phyloP scores from a whole-genome alignment of 2,329 filamentous ascomycete genomes.

The Cladosporium sp. region DNA sequence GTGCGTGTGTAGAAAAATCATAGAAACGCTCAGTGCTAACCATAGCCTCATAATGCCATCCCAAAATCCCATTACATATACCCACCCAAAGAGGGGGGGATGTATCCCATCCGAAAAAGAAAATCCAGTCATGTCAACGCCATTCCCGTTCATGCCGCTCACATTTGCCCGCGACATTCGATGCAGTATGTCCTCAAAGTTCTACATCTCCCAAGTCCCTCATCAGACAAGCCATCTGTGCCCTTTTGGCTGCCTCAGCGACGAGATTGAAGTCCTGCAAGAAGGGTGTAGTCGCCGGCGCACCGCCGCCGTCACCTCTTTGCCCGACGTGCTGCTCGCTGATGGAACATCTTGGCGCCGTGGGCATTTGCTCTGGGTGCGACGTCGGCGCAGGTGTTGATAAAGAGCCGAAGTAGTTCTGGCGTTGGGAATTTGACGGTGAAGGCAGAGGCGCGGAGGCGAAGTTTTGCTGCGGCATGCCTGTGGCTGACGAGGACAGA shows the following conservation, averaged over 20 bases:
- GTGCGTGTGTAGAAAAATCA: not conserved
- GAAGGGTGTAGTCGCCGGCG: conserved; percentile 55
- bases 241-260: conserved; percentile 88
- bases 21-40: not conserved
- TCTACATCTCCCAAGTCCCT: conserved; percentile 76
- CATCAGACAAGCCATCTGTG: conserved; percentile 84
- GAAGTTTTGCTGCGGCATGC: conserved; percentile 29
- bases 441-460: conserved; percentile 33
- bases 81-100: not conserved
- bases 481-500: conserved; percentile 14
- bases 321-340: conserved; percentile 25
- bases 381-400: conserved; percentile 24
- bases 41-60: conserved; percentile 2
- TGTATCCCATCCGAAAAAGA: no score
- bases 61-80: not conserved
- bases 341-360: not conserved
- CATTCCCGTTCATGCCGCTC: not conserved
- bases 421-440: conserved; percentile 28
- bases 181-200: conserved; percentile 17
- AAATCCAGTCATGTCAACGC: not conserved
- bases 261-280: conserved; percentile 80
- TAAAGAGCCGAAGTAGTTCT: conserved; percentile 32
- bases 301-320: conserved; percentile 27
- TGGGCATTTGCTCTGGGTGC: conserved; percentile 22
- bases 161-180: no score